Evolutionary conservation across 2,329 filamentous ascomycete species (phyloP).

Genomic region (Lasiodiplodia gonubiensis): DNA sequence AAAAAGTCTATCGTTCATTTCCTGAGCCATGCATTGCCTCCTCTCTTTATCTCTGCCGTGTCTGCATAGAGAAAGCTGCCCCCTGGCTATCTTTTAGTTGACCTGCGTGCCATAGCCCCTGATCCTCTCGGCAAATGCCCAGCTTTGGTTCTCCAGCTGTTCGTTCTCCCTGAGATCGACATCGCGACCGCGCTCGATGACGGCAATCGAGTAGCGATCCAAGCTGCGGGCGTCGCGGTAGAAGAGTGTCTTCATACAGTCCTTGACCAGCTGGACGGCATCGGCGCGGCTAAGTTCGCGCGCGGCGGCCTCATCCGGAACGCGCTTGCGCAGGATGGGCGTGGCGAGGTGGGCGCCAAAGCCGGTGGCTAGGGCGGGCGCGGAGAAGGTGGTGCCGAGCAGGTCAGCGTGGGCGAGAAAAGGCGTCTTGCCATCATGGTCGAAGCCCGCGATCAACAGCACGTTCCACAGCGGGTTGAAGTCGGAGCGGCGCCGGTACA

Average conservation of each 20-base stretch:
- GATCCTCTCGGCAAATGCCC: constrained; percentile 96
- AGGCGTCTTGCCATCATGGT: constrained; percentile 75
- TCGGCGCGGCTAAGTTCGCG: constrained; percentile 74
- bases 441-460: constrained; percentile 84
- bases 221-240: constrained; percentile 94
- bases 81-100: constrained; percentile 2
- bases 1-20: constrained; percentile 19
- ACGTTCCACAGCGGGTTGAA: constrained; percentile 99
- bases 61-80: background rate
- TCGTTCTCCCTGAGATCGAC: constrained; percentile 83
- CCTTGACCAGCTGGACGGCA: constrained; percentile 80
- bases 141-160: constrained; percentile 93
- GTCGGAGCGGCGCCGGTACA: constrained; percentile 92
- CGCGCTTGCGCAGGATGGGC: constrained; percentile 83
- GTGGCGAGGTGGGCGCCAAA: constrained; percentile 93
- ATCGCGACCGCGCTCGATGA: constrained; percentile 80
- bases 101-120: constrained; percentile 89
- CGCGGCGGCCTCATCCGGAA: constrained; percentile 82
- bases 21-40: background rate
- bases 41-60: background rate
- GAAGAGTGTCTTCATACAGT: constrained; percentile 98
- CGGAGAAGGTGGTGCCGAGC: constrained; percentile 87
- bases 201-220: constrained; percentile 88
- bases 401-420: constrained; percentile 93
- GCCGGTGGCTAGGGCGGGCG: constrained; percentile 88